These are phyloP conservation scores for Calocybe cyanea DNA, from an alignment of 768 basidiomycete species.

Conservation along the genomic window DNA sequence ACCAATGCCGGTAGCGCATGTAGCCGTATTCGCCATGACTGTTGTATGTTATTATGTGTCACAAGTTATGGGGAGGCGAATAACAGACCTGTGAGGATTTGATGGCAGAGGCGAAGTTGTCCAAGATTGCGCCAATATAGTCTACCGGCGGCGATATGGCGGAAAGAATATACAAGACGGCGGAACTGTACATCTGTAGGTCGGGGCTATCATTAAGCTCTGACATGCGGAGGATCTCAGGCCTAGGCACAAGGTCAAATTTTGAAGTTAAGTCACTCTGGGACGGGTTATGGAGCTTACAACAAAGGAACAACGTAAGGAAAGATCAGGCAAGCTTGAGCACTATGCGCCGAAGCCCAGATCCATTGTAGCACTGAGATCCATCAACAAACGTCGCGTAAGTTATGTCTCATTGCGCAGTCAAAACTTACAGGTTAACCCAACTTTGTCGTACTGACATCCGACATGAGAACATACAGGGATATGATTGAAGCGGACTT, in stretches of 20 bases:
- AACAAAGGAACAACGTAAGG: slow-evolving; percentile 75
- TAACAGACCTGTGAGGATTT: slow-evolving; percentile 68
- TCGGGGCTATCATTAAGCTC: slow-evolving; percentile 86
- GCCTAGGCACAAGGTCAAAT: slow-evolving; percentile 39
- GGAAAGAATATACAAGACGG: slow-evolving; percentile 78
- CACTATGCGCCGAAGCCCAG: slow-evolving; percentile 71
- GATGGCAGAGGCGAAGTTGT: slow-evolving; percentile 65
- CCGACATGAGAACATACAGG: slow-evolving; percentile 9
- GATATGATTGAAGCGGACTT: slow-evolving; percentile 12
- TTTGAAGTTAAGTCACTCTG: not conserved
- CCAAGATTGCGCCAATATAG: slow-evolving; percentile 57
- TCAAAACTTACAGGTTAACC: slow-evolving; percentile 63
- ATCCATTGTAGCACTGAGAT: slow-evolving; percentile 73
- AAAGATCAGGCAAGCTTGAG: slow-evolving; percentile 71
- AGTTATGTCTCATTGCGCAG: slow-evolving; percentile 1
- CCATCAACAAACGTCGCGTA: slow-evolving; percentile 14
- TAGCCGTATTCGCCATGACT: slow-evolving; percentile 91
- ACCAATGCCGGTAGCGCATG: slow-evolving; percentile 86
- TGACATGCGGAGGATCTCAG: slow-evolving; percentile 85
- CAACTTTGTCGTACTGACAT: slow-evolving; percentile 79
- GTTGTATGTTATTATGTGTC: not conserved
- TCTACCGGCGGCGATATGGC: slow-evolving; percentile 71
- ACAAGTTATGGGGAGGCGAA: not conserved
- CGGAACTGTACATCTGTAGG: slow-evolving; percentile 75
- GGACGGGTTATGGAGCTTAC: slow-evolving; percentile 41